These are phyloP conservation scores for Candida khao-thaluensis DNA, from an alignment of 805 yeast genomes.

Conservation along the genomic window DNA sequence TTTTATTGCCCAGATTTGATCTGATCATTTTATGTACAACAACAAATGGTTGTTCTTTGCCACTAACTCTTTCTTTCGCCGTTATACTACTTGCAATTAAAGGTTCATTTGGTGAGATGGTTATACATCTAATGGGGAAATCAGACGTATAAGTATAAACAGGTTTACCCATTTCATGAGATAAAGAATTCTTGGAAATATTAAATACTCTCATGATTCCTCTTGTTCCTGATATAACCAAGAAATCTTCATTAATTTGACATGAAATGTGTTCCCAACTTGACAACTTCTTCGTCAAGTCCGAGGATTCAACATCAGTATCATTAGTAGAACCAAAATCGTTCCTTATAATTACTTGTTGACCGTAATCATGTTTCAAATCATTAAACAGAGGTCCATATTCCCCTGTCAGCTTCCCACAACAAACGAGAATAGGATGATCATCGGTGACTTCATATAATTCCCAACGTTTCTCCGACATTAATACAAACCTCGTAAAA, in stretches of 20 bases:
- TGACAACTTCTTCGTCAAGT: constrained; percentile 32
- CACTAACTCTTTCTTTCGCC: constrained; percentile 67
- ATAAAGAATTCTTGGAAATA: constrained; percentile 26
- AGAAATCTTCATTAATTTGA: constrained; percentile 53
- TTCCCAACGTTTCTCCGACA: constrained; percentile 72
- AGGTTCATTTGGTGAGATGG: constrained; percentile 62
- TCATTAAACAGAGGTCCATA: constrained; percentile 53
- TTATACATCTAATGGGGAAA: constrained; percentile 78
- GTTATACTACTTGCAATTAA: constrained; percentile 79
- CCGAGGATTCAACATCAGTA: constrained; percentile 19
- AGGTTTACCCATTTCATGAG: constrained; percentile 52
- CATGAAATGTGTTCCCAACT: constrained; percentile 65
- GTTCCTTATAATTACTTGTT: constrained; percentile 27
- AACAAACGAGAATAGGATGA: constrained; percentile 57
- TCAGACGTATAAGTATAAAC: constrained; percentile 67
- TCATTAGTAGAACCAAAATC: constrained; percentile 24
- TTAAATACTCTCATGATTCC: constrained; percentile 71
- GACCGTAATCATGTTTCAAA: constrained; percentile 24
- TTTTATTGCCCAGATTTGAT: constrained; percentile 10
- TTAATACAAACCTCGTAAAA: constrained; percentile 60
- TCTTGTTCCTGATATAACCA: constrained; percentile 69
- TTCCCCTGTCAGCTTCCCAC: constrained; percentile 70
- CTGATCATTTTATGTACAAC: constrained; percentile 48
- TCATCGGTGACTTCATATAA: constrained; percentile 48
- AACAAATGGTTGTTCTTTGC: constrained; percentile 74